Percentiles rank a stretch among this genome's conserved stretches.
These are phyloP conservation scores for Hypsizygus ulmarius DNA, from an alignment of 1,284 basidiomycete species.

Conservation along the genomic window DNA sequence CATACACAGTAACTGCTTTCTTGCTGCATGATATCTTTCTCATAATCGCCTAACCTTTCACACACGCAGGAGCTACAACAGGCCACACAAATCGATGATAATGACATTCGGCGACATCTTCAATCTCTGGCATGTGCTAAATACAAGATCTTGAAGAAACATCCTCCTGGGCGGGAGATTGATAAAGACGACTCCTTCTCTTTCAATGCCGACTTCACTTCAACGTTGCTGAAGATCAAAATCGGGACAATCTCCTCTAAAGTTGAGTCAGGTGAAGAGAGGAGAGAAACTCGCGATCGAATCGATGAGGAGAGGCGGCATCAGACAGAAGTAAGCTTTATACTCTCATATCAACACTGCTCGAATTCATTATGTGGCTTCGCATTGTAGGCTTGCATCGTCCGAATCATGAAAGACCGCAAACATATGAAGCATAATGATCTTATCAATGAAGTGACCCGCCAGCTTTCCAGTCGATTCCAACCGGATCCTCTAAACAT, in stretches of 20 bases:
- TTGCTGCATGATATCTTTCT: too few relatives aligned
- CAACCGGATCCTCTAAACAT: constrained; percentile 82
- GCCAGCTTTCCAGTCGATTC: constrained; percentile 84
- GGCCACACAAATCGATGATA: constrained; percentile 74
- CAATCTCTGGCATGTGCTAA: constrained; percentile 98
- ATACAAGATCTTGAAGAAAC: constrained; percentile 90
- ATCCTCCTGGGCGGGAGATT: constrained; percentile 86
- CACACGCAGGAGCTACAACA: constrained; percentile 59
- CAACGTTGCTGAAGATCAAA: constrained; percentile 87
- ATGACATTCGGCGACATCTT: constrained; percentile 85
- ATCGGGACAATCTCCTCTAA: constrained; percentile 87
- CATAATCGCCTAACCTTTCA: too few relatives aligned
- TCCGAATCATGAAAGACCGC: constrained; percentile 96
- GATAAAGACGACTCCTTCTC: constrained; percentile 77
- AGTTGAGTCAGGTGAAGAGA: constrained; percentile 85
- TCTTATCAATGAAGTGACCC: constrained; percentile 87
- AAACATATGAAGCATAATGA: constrained; percentile 90
- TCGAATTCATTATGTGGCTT: background rate
- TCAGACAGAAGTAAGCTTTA: constrained; percentile 77
- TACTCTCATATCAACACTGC: background rate
- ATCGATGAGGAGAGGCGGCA: constrained; percentile 92
- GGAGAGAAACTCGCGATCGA: constrained; percentile 87
- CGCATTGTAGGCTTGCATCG: constrained; percentile 81
- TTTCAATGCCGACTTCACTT: constrained; percentile 84
- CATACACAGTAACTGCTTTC: constrained; percentile 58